Percentiles rank a stretch among this genome's conserved stretches.
phyloP scores from a whole-genome alignment of 2,329 filamentous ascomycete species.

The Trichoderma oligosporum region DNA sequence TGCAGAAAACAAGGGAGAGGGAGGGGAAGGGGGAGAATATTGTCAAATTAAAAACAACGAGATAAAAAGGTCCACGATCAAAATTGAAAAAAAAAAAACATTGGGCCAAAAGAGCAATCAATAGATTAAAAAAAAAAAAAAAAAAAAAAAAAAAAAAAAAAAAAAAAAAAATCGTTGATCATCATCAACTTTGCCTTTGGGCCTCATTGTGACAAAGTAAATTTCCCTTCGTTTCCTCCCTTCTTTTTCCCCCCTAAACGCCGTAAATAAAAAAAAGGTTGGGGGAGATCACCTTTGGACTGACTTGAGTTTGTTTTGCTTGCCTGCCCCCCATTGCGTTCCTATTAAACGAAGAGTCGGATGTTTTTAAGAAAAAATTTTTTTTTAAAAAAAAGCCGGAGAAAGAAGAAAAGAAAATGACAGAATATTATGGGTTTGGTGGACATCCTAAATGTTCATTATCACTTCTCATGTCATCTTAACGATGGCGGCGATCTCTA shows the following conservation, averaged over 20 bases:
- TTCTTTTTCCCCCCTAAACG: not conserved
- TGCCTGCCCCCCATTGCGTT: no score
- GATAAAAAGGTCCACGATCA: no score
- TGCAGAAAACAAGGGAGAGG: not conserved
- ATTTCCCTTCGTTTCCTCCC: not conserved
- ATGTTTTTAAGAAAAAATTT: no score
- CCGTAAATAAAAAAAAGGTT: not conserved
- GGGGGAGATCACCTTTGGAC: no score
- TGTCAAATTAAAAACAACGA: not conserved
- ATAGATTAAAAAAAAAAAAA: not conserved
- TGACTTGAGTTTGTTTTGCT: no score
- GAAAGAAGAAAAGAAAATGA: not conserved
- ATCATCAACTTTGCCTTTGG: not conserved
- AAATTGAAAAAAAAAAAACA: not conserved
- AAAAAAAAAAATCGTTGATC: not conserved
- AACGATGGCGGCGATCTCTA: constrained; percentile 20
- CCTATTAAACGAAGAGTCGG: no score
- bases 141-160: not conserved
- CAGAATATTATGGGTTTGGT: not conserved
- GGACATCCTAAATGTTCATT: not conserved
- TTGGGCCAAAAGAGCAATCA: no score
- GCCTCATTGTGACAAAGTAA: not conserved
- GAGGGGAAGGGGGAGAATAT: not conserved
- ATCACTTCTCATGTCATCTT: not conserved
- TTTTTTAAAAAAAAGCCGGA: not conserved